Conservation (phyloP, 345 rosid genomes). For the sweet orange (Citrus sinensis) region DVS_A1.0 CM039168.1:23421001-23421500, state of each 20-base stretch:
- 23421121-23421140: constrained; percentile 46
- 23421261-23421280: neutral
- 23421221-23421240: constrained; percentile 79
- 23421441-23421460: neutral
- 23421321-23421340: constrained; percentile 86
- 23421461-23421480: neutral
- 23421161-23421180: constrained; percentile 98
- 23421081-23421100: neutral
- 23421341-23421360: constrained; percentile 62
- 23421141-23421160: constrained; percentile 70
- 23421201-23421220: constrained; percentile 98
- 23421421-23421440: neutral
- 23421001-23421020: constrained; percentile 54
- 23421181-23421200: constrained; percentile 76
- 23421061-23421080: constrained; percentile 5
- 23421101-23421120: constrained; percentile 48
- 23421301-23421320: neutral
- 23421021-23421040: neutral
- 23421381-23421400: neutral
- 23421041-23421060: neutral
- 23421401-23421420: neutral
- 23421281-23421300: neutral
- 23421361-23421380: constrained; percentile 51
- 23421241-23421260: constrained; percentile 72
- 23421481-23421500: neutral